Evolutionary conservation across 2,329 filamentous ascomycete genomes (phyloP).

Genomic region (Aotearoamyces nothofagi): DNA sequence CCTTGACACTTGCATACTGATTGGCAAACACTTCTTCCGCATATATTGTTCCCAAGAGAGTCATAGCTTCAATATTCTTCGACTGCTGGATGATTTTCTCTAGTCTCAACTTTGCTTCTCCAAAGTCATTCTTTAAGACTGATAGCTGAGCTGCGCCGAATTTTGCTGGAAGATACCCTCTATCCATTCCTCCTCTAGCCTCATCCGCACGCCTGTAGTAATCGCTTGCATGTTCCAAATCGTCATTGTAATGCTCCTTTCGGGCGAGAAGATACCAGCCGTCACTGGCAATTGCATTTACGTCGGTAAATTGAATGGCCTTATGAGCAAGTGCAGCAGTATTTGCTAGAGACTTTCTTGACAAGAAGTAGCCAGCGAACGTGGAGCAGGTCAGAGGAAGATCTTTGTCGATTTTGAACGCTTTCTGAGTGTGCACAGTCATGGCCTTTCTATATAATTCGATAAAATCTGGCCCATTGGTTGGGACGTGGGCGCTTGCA

Average conservation of each 20-base stretch:
- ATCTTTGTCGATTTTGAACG: constrained; percentile 86
- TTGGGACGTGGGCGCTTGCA: constrained; percentile 66
- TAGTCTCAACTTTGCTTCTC: constrained; percentile 81
- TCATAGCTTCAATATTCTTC: constrained; percentile 78
- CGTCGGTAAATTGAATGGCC: constrained; percentile 89
- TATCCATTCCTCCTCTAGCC: constrained; percentile 79
- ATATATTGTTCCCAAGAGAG: constrained; percentile 77
- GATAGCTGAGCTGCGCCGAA: constrained; percentile 87
- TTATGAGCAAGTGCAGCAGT: constrained; percentile 81
- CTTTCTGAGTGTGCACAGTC: constrained; percentile 84
- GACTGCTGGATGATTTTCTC: constrained; percentile 89
- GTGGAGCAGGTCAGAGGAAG: constrained; percentile 80
- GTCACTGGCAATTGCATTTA: constrained; percentile 92
- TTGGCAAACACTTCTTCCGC: constrained; percentile 85
- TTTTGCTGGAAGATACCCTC: constrained; percentile 84
- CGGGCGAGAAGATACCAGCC: constrained; percentile 91
- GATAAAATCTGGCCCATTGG: constrained; percentile 73
- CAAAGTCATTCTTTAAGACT: constrained; percentile 68
- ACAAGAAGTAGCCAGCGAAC: constrained; percentile 81
- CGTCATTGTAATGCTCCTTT: constrained; percentile 74
- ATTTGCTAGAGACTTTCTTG: constrained; percentile 63
- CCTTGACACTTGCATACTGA: constrained; percentile 56
- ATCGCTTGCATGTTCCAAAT: constrained; percentile 61
- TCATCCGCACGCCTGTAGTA: constrained; percentile 86
- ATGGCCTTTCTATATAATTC: constrained; percentile 84